phyloP scores from a whole-genome alignment of 2,329 filamentous ascomycete genomes.

The Aspergillus fructus region DNA sequence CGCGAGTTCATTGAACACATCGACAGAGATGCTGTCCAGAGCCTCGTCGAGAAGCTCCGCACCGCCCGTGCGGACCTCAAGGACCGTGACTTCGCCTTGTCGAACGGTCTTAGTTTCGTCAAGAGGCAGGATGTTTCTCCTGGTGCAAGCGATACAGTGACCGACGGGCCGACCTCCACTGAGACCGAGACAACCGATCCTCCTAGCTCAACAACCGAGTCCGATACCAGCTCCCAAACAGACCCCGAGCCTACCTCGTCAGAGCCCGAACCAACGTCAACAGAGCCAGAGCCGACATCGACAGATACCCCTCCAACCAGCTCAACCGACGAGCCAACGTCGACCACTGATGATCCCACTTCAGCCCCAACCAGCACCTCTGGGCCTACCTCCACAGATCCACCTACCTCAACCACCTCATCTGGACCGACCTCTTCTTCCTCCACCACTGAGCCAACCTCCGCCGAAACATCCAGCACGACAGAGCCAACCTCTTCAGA shows the following conservation, averaged over 20 bases:
- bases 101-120: constrained; percentile 63
- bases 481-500: constrained; percentile 13
- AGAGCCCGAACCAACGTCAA: background rate
- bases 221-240: background rate
- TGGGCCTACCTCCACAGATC: constrained; percentile 1
- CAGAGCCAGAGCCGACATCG: background rate
- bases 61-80: constrained; percentile 65
- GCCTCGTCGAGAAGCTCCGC: constrained; percentile 63
- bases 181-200: constrained; percentile 8
- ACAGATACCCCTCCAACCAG: background rate
- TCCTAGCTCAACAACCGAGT: constrained; percentile 1
- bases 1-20: constrained; percentile 57
- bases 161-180: constrained; percentile 5
- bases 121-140: constrained; percentile 51
- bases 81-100: constrained; percentile 60
- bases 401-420: constrained; percentile 11
- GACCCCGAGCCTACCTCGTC: constrained; percentile 13
- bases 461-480: constrained; percentile 14
- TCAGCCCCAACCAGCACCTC: background rate
- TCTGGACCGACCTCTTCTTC: constrained; percentile 4
- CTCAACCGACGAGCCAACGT: background rate
- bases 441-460: constrained; percentile 8
- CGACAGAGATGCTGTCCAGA: constrained; percentile 62
- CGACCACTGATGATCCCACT: background rate
- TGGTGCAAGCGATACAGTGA: constrained; percentile 10